Percentiles rank a stretch among this genome's conserved stretches.
Conservation (phyloP, 805 yeast species). For the Candida fluviatilis region DNA sequence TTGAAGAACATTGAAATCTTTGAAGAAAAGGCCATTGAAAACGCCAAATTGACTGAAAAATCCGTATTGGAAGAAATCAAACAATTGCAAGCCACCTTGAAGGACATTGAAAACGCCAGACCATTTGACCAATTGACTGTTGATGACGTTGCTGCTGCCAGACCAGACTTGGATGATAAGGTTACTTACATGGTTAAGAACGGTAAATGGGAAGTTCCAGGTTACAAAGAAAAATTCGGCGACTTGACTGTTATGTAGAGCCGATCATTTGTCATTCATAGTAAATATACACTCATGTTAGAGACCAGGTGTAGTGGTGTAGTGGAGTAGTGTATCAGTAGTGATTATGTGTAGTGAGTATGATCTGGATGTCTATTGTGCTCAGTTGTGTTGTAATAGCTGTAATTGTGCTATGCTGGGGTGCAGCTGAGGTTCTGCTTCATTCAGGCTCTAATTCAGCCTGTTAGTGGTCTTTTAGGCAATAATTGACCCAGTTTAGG, state of each 20-base stretch:
- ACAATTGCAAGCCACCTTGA: constrained; percentile 81
- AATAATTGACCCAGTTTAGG: too few species aligned
- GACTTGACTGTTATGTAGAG: constrained; percentile 87
- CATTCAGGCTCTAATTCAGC: too few species aligned
- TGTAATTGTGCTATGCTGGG: too few species aligned
- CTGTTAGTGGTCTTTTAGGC: too few species aligned
- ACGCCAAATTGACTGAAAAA: constrained; percentile 89
- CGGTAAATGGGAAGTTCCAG: constrained; percentile 98
- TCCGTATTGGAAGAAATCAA: constrained; percentile 82
- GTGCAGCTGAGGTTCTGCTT: too few species aligned
- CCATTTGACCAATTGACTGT: constrained; percentile 96
- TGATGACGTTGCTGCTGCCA: constrained; percentile 90
- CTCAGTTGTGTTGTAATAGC: too few species aligned
- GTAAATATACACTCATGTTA: constrained; percentile 2
- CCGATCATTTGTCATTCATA: too few species aligned
- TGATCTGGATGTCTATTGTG: too few species aligned
- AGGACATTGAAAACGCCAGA: constrained; percentile 94
- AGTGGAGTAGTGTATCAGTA: too few species aligned
- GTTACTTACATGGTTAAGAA: constrained; percentile 90
- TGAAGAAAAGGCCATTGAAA: constrained; percentile 92
- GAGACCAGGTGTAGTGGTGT: too few species aligned
- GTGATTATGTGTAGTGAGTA: too few species aligned
- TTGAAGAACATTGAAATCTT: constrained; percentile 88
- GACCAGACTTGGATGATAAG: constrained; percentile 97
- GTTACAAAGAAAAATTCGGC: constrained; percentile 98